Evolutionary conservation across 1,284 basidiomycete species (phyloP).

Genomic region (Ustilago nuda): DNA sequence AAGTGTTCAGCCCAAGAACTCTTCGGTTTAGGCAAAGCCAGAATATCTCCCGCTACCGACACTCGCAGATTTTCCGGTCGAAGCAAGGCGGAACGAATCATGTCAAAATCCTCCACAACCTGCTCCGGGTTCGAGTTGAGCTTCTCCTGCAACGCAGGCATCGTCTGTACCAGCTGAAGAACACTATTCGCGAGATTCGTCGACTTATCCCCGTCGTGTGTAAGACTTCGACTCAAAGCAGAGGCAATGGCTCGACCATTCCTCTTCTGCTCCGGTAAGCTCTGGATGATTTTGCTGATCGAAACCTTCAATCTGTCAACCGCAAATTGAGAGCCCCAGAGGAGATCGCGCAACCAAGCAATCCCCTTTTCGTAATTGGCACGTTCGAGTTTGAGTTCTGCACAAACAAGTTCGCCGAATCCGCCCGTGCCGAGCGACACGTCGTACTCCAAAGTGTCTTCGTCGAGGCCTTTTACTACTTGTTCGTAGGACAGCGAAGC

Average conservation of each 20-base stretch:
- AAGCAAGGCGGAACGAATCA: constrained; percentile 53
- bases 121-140: constrained; percentile 70
- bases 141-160: constrained; percentile 80
- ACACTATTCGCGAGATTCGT: constrained; percentile 80
- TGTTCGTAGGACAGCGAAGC: constrained; percentile 81
- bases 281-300: constrained; percentile 88
- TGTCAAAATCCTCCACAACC: constrained; percentile 58
- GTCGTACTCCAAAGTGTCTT: constrained; percentile 90
- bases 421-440: constrained; percentile 77
- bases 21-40: constrained; percentile 79
- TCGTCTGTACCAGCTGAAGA: constrained; percentile 80
- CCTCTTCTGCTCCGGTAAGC: constrained; percentile 91
- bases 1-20: constrained; percentile 61
- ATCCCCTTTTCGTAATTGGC: constrained; percentile 84
- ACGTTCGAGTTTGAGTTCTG: constrained; percentile 83
- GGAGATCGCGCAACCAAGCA: constrained; percentile 86
- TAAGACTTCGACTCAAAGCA: constrained; percentile 78
- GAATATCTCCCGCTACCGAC: constrained; percentile 86
- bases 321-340: constrained; percentile 85
- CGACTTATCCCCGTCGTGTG: constrained; percentile 79
- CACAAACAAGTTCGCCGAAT: constrained; percentile 78
- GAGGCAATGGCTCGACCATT: constrained; percentile 84
- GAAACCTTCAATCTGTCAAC: constrained; percentile 88
- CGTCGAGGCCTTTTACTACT: constrained; percentile 88
- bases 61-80: constrained; percentile 85